Conservation (phyloP, 2,329 filamentous ascomycete species). For the Diaporthe ilicicola region DNA sequence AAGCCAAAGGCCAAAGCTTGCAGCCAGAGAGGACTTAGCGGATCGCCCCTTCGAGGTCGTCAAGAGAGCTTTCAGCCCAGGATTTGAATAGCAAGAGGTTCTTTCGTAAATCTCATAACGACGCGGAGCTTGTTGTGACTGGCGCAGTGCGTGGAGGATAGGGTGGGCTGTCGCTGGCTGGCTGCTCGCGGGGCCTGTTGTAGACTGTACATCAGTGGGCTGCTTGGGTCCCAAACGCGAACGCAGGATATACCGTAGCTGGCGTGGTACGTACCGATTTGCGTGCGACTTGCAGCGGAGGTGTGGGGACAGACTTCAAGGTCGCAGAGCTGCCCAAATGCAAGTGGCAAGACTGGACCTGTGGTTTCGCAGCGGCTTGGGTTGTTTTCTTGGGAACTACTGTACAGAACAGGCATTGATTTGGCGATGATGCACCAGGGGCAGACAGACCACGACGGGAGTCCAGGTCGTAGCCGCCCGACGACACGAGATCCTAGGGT, state of each 20-base stretch:
- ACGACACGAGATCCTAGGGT: not conserved
- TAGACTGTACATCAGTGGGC: slow-evolving; percentile 5
- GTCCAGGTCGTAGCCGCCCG: slow-evolving; percentile 11
- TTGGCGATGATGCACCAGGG: slow-evolving; percentile 7
- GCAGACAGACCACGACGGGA: not conserved
- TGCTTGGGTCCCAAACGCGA: not conserved
- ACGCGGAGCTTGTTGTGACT: not conserved
- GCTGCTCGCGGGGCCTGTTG: slow-evolving; percentile 13
- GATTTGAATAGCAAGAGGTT: slow-evolving; percentile 1
- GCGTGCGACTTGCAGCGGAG: slow-evolving; percentile 1
- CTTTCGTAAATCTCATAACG: slow-evolving; percentile 30
- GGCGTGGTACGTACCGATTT: slow-evolving; percentile 12
- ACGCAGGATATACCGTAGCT: not conserved
- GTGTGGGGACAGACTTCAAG: slow-evolving; percentile 7
- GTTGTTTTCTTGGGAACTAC: not conserved
- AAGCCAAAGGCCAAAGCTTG: slow-evolving; percentile 30
- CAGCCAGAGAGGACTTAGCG: slow-evolving; percentile 22
- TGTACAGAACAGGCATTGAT: not conserved
- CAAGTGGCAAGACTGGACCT: slow-evolving; percentile 2
- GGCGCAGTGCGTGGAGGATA: slow-evolving; percentile 3
- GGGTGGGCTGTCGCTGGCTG: slow-evolving; percentile 17
- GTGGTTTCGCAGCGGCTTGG: not conserved
- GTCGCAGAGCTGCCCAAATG: not conserved
- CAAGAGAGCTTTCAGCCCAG: slow-evolving; percentile 27
- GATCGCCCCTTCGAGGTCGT: slow-evolving; percentile 2